phyloP scores from a whole-genome alignment of 2,329 filamentous ascomycete genomes.

The Pyrenochaeta sp. region DNA sequence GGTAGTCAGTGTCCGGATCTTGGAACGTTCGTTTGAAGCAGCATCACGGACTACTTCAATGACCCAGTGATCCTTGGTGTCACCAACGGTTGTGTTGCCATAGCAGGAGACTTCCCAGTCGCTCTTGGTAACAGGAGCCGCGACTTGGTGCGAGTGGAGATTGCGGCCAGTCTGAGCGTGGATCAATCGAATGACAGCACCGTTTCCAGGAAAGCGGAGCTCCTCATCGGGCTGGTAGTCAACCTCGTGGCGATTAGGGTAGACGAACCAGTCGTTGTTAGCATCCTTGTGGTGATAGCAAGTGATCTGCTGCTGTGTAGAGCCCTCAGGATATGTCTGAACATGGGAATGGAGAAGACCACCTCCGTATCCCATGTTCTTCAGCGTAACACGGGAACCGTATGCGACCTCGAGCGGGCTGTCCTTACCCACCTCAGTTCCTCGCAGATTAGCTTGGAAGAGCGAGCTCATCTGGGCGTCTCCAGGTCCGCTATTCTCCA shows the following conservation, averaged over 20 bases:
- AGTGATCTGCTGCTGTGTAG: conserved; percentile 92
- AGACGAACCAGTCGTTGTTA: conserved; percentile 99
- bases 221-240: conserved; percentile 77
- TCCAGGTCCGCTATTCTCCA: conserved; percentile 92
- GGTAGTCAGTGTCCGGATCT: conserved; percentile 89
- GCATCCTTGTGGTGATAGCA: conserved; percentile 99
- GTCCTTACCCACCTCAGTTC: conserved; percentile 92
- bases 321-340: conserved; percentile 95
- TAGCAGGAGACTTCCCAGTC: conserved; percentile 96
- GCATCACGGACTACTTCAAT: conserved; percentile 92
- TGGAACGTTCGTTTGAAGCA: conserved; percentile 83
- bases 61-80: conserved; percentile 97
- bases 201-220: conserved; percentile 78
- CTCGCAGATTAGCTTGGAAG: conserved; percentile 95
- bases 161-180: conserved; percentile 97
- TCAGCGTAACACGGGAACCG: conserved; percentile 89
- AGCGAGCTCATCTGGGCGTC: conserved; percentile 99
- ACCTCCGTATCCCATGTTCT: conserved; percentile 99
- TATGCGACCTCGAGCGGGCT: conserved; percentile 91
- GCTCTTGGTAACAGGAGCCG: conserved; percentile 86
- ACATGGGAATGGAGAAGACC: conserved; percentile 96
- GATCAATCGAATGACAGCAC: conserved; percentile 82
- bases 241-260: conserved; percentile 82
- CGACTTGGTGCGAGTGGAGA: conserved; percentile 90
- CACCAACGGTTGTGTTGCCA: conserved; percentile 92